phyloP scores from a whole-genome alignment of 192 early-diverging fungal species.

The Mortierella hygrophila region DNA sequence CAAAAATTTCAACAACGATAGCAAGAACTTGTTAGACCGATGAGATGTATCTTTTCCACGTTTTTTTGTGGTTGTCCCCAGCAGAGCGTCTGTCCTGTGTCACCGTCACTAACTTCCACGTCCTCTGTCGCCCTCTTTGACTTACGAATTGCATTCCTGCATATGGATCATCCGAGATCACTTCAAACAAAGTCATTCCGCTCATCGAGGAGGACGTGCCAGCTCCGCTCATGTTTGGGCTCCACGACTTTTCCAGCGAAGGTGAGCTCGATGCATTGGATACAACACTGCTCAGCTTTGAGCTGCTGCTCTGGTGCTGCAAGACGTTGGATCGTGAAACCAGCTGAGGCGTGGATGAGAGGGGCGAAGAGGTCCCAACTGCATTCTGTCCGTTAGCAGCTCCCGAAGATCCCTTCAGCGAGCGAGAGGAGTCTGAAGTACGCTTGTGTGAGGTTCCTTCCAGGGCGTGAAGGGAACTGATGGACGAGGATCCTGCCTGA shows the following conservation, averaged over 20 bases:
- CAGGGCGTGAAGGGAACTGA: conserved; percentile 45
- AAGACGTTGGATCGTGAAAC: conserved; percentile 18
- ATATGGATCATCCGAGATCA: conserved; percentile 49
- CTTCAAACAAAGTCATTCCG: conserved; percentile 48
- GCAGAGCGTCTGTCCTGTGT: neutral
- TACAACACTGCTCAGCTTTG: conserved; percentile 24
- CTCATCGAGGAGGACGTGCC: conserved; percentile 4
- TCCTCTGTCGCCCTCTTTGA: neutral
- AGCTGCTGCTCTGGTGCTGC: conserved; percentile 35
- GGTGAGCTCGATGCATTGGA: conserved; percentile 33
- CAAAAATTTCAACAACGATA: neutral
- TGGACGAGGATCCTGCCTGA: conserved; percentile 29
- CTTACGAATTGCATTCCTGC: conserved; percentile 48
- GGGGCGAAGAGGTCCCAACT: conserved; percentile 17
- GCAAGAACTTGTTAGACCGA: neutral
- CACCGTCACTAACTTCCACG: neutral
- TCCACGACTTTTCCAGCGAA: conserved; percentile 37
- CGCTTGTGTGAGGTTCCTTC: conserved; percentile 26
- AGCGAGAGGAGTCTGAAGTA: conserved; percentile 43
- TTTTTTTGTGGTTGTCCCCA: neutral
- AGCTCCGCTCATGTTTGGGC: conserved; percentile 25
- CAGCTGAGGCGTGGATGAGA: conserved; percentile 13
- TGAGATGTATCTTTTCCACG: neutral
- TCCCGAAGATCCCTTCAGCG: conserved; percentile 34
- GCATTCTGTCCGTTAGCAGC: conserved; percentile 3